phyloP scores from a whole-genome alignment of 257 asterid genomes.

The Datura wrightii region DNA sequence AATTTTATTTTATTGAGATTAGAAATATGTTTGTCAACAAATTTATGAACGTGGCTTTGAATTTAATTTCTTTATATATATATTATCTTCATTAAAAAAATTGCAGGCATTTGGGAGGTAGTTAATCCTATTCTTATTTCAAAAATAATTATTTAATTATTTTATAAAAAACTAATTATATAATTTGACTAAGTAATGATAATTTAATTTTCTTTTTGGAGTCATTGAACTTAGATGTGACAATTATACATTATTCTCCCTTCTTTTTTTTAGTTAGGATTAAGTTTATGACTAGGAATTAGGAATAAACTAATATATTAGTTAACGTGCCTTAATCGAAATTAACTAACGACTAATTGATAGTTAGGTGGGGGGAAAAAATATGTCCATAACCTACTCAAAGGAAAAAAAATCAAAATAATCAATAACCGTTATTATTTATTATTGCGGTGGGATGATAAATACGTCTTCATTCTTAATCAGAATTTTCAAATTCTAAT shows the following conservation, averaged over 20 bases:
- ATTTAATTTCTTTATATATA: not conserved
- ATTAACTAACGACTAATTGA: not conserved
- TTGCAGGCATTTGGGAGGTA: no score
- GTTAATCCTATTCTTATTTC: no score
- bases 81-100: no score
- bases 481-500: no score
- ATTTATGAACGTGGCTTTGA: not conserved
- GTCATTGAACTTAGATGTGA: not conserved
- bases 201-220: not conserved
- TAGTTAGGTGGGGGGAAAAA: not conserved
- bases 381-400: constrained; percentile 3
- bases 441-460: no score
- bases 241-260: not conserved
- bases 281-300: not conserved
- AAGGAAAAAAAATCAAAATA: not conserved
- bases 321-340: not conserved
- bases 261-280: not conserved
- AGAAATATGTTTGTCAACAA: not conserved
- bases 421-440: no score
- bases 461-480: no score
- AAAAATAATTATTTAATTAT: no score
- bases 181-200: not conserved
- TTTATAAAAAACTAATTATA: not conserved
- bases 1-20: not conserved
- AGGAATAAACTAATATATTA: not conserved